Evolutionary conservation across 2,329 filamentous ascomycete genomes (phyloP), one percentile per base, ranked within the genome.

Genomic region (Hymenoscyphus albidus): DNA sequence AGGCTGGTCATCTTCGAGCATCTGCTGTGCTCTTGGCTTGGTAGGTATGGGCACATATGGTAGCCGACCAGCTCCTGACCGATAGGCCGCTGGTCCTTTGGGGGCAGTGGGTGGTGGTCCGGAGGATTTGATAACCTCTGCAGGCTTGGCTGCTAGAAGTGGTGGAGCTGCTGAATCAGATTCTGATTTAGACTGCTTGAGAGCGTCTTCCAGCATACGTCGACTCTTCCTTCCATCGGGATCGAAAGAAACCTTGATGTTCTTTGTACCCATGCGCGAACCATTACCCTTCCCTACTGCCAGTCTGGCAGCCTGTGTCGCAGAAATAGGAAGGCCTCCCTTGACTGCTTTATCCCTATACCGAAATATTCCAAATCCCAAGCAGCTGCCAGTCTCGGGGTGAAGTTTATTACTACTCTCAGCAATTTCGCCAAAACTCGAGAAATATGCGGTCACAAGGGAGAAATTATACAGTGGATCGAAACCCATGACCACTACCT

Each of bases 401-500:
- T 99, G 93, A 73, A 96, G 94, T 76, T 96, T 94, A 74, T 97
- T 97, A 74, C 92, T 93, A 71, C 96, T 90, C 74, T 93, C 90
- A 56, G 90, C 89, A 68, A 99, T 93, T 65, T 97, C 92, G 62
- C 93, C 93, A 78, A 90, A 96, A 2, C 85, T 86, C 18, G 88
- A 86, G 75, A 96, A 96, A 62, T 91, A 85, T 57, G 89, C 86
- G 18, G 85, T 86, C 60, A 97, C 84, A 72, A 92, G 91, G 63
- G 87, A 85, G 71, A 96, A 91, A 13, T 92, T 86, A 51, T 91
- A 89, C 69, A 98, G 81, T 6, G 94, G 93, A 77, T 98, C 95
- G 76, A 97, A 97, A n/a, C 93, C 92, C n/a, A 88, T 93, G 22
- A 97, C 92, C 3, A 98, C 89, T 59, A 99, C 87, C 75, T 97